phyloP scores from a whole-genome alignment of 805 yeast species.

The Maudiozyma saulgeensis region DNA sequence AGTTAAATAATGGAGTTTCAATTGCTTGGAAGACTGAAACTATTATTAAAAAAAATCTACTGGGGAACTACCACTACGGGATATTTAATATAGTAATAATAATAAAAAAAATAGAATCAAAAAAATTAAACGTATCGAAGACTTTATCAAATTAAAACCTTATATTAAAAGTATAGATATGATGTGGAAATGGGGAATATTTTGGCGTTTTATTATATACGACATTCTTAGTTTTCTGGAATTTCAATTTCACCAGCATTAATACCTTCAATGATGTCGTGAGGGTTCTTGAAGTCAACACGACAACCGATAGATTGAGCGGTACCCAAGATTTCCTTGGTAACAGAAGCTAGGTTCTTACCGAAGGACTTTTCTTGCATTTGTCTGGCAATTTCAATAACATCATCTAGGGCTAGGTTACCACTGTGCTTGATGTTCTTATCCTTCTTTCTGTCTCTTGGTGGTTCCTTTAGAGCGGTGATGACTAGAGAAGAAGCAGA shows the following conservation, averaged over 20 bases:
- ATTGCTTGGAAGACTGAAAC: not conserved
- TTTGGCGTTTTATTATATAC: conserved; percentile 2
- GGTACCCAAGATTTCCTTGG: conserved; percentile 99
- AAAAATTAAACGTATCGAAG: conserved; percentile 6
- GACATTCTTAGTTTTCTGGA: conserved; percentile 28
- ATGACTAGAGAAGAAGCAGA: conserved; percentile 98
- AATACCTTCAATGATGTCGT: conserved; percentile 96
- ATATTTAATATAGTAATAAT: not conserved
- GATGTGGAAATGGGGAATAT: conserved; percentile 13
- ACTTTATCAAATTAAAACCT: conserved; percentile 9
- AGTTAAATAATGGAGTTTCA: not conserved
- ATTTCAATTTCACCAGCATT: conserved; percentile 95
- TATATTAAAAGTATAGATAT: conserved; percentile 8
- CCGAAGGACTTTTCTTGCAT: conserved; percentile 98
- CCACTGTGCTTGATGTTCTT: conserved; percentile 99
- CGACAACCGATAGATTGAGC: conserved; percentile 99
- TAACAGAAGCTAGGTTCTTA: conserved; percentile 91
- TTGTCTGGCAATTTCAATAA: conserved; percentile 93
- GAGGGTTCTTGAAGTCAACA: conserved; percentile 99
- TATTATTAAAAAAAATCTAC: not conserved
- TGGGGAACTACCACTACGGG: not conserved
- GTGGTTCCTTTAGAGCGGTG: conserved; percentile 98
- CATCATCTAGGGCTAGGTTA: conserved; percentile 95
- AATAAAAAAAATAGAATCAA: conserved; percentile 1
- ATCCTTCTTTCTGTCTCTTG: conserved; percentile 99